Conservation (phyloP, 805 yeast genomes). For the Candida yuanshanica region DNA sequence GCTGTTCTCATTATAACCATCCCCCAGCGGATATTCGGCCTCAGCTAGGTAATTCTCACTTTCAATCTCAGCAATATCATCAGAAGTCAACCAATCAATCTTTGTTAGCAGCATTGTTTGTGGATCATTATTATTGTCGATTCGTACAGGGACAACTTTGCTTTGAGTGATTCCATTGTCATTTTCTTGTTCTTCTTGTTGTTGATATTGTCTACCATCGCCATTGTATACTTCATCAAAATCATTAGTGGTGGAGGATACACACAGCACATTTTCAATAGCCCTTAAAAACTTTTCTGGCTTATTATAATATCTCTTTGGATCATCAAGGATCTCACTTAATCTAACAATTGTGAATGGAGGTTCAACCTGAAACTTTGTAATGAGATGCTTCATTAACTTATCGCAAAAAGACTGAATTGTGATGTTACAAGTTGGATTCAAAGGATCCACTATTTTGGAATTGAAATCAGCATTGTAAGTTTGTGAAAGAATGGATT, state of each 20-base stretch:
- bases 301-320: constrained; percentile 33
- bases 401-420: constrained; percentile 7
- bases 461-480: constrained; percentile 4
- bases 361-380: constrained; percentile 13
- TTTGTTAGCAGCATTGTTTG: constrained; percentile 18
- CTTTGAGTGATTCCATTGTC: too few relatives aligned
- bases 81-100: constrained; percentile 23
- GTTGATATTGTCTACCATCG: not conserved
- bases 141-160: not conserved
- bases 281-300: constrained; percentile 42
- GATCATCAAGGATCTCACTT: constrained; percentile 41
- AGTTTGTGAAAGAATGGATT: constrained; percentile 2
- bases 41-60: constrained; percentile 14
- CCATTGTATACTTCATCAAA: constrained; percentile 3
- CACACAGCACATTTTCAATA: constrained; percentile 23
- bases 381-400: constrained; percentile 7
- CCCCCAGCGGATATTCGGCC: not conserved
- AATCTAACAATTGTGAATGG: constrained; percentile 47
- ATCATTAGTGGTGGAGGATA: constrained; percentile 11
- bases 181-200: not conserved
- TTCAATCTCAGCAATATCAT: constrained; percentile 16
- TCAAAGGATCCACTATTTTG: constrained; percentile 9
- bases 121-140: constrained; percentile 15
- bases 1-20: constrained; percentile 3
- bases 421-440: constrained; percentile 2